These are phyloP conservation scores for Xylariaceae sp. DNA, from an alignment of 2,329 filamentous ascomycete genomes.

Conservation along the genomic window DNA sequence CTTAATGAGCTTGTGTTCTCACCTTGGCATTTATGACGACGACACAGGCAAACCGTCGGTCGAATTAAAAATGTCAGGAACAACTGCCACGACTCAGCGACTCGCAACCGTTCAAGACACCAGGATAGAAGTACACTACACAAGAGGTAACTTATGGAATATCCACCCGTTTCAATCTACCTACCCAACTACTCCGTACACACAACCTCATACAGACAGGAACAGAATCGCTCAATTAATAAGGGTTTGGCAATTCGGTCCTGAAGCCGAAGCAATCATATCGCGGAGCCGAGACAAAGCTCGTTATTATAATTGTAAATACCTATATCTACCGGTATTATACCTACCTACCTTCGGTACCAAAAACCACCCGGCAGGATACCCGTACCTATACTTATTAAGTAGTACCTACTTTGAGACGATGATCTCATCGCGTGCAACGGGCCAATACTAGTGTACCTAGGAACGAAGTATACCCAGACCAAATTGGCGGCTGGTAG, in stretches of 20 bases:
- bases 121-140: slow-evolving; percentile 11
- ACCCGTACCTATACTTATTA: too few species aligned
- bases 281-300: slow-evolving; percentile 12
- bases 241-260: slow-evolving; percentile 11
- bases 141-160: neutral
- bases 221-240: slow-evolving; percentile 6
- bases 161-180: slow-evolving; percentile 16
- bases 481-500: neutral
- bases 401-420: neutral
- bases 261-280: slow-evolving; percentile 8
- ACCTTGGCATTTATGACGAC: slow-evolving; percentile 18
- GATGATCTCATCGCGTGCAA: slow-evolving; percentile 19
- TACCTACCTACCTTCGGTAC: too few species aligned
- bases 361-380: too few species aligned
- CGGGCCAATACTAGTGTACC: neutral
- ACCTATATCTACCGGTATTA: neutral
- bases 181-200: neutral
- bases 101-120: slow-evolving; percentile 25
- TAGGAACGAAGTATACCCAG: too few species aligned
- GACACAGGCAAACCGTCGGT: slow-evolving; percentile 32
- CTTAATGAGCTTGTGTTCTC: slow-evolving; percentile 24
- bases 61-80: slow-evolving; percentile 27
- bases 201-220: slow-evolving; percentile 13
- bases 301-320: neutral
- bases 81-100: too few species aligned